Evolutionary conservation across 2,329 filamentous ascomycete species (phyloP).

Genomic region (Apiospora hydei): DNA sequence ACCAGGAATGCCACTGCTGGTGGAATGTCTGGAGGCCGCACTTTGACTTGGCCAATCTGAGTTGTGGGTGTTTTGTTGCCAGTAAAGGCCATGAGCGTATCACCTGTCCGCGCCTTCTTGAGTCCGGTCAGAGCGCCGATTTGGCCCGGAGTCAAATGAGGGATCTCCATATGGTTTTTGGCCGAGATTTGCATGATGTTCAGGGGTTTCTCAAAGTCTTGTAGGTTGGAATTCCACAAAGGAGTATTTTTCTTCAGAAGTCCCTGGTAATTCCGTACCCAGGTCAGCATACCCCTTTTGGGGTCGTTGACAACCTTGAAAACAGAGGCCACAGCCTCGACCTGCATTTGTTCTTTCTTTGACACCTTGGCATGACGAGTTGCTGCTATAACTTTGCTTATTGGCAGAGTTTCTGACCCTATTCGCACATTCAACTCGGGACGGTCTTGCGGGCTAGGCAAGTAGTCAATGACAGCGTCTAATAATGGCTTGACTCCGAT

Average conservation of each 20-base stretch:
- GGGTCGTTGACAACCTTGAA: constrained; percentile 96
- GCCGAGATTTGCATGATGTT: constrained; percentile 90
- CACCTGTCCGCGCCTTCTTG: constrained; percentile 90
- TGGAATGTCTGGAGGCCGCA: constrained; percentile 87
- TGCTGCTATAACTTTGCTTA: constrained; percentile 49
- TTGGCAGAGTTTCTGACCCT: constrained; percentile 58
- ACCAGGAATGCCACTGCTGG: constrained; percentile 97
- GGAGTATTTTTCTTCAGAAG: constrained; percentile 74
- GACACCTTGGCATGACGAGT: constrained; percentile 37
- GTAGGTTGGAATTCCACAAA: constrained; percentile 87
- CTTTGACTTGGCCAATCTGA: constrained; percentile 76
- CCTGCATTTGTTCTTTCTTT: constrained; percentile 44
- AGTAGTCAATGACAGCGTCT: constrained; percentile 85
- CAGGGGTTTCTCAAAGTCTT: constrained; percentile 79
- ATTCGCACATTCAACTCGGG: constrained; percentile 81
- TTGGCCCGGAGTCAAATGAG: constrained; percentile 81
- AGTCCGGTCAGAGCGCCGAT: constrained; percentile 93
- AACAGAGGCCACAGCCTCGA: constrained; percentile 67
- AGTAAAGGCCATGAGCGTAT: constrained; percentile 82
- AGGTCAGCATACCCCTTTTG: constrained; percentile 86
- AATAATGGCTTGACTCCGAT: constrained; percentile 92
- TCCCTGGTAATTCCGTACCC: constrained; percentile 91
- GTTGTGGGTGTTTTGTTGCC: constrained; percentile 68
- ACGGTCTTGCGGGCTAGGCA: constrained; percentile 82
- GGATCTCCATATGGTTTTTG: constrained; percentile 83